These are phyloP conservation scores for Trichoderma reesei DNA, from an alignment of 495 filamentous ascomycete genomes.

Conservation along the genomic window DNA sequence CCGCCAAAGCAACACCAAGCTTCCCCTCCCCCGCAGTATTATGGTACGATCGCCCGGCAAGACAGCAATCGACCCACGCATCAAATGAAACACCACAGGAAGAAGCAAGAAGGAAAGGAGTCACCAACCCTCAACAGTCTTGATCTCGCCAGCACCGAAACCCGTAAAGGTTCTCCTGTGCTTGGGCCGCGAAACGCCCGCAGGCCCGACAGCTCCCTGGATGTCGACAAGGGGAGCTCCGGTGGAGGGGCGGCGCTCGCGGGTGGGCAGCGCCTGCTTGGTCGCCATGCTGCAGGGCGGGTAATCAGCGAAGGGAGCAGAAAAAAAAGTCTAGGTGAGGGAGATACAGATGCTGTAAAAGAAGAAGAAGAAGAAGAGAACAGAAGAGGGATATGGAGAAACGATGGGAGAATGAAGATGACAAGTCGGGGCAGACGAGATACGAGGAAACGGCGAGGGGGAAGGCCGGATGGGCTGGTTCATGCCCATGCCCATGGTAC, in stretches of 20 bases:
- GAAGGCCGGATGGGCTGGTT: not conserved
- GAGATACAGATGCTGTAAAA: not conserved
- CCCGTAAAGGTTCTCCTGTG: constrained; percentile 92
- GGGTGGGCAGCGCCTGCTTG: constrained; percentile 23
- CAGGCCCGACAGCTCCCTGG: constrained; percentile 67
- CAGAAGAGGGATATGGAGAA: no score
- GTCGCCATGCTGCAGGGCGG: constrained; percentile 25
- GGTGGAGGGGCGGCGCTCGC: constrained; percentile 60
- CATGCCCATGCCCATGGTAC: no score
- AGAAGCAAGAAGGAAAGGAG: constrained; percentile 5
- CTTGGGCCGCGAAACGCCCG: constrained; percentile 66
- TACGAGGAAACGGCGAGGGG: not conserved
- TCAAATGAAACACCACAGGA: not conserved
- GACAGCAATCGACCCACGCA: not conserved
- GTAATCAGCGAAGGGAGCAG: not conserved
- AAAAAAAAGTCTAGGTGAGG: not conserved
- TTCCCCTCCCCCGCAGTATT: not conserved
- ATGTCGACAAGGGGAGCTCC: constrained; percentile 76
- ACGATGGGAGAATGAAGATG: not conserved
- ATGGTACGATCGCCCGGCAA: not conserved
- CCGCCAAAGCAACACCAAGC: not conserved
- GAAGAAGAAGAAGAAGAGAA: constrained; percentile 6
- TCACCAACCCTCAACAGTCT: constrained; percentile 66
- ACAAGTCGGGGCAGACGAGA: not conserved
- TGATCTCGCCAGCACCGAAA: constrained; percentile 83